Conservation (phyloP, 495 filamentous ascomycete genomes). For the Daldinia childiae region DNA sequence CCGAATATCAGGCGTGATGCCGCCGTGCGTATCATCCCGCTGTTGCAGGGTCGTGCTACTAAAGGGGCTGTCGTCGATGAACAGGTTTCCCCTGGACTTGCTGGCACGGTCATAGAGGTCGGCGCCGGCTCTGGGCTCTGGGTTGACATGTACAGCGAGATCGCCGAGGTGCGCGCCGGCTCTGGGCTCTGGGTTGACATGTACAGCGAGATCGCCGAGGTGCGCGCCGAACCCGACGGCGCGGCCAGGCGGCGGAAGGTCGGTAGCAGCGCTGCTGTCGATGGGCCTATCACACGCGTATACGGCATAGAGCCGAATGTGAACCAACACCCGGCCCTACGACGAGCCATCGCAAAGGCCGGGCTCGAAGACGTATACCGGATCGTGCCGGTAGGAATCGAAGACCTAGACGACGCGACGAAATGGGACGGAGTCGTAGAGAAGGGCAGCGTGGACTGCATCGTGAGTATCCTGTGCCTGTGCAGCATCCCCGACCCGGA, state of each 20-base stretch:
- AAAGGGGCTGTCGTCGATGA: constrained; percentile 38
- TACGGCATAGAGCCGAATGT: constrained; percentile 75
- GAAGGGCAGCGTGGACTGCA: constrained; percentile 69
- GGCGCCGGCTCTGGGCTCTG: constrained; percentile 61
- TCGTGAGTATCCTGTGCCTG: constrained; percentile 74
- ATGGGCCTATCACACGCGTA: constrained; percentile 59
- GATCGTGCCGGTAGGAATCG: constrained; percentile 69
- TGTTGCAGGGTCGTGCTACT: constrained; percentile 52
- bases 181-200: constrained; percentile 57
- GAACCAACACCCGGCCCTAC: constrained; percentile 62
- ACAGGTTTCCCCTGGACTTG: constrained; percentile 42
- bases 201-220: constrained; percentile 36
- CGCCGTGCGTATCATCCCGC: constrained; percentile 49
- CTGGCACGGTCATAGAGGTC: constrained; percentile 56
- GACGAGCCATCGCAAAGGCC: constrained; percentile 53
- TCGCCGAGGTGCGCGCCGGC: constrained; percentile 48
- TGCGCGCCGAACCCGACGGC: constrained; percentile 1
- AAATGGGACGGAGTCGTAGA: constrained; percentile 57
- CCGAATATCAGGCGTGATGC: constrained; percentile 47
- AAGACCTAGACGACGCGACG: constrained; percentile 57
- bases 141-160: constrained; percentile 50
- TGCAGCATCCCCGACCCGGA: constrained; percentile 75
- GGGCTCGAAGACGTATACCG: constrained; percentile 69
- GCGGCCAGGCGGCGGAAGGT: constrained; percentile 9
- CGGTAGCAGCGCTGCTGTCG: not conserved